Evolutionary conservation across 192 early-diverging fungal species (phyloP).

Genomic region (Coemansia aciculifera): DNA sequence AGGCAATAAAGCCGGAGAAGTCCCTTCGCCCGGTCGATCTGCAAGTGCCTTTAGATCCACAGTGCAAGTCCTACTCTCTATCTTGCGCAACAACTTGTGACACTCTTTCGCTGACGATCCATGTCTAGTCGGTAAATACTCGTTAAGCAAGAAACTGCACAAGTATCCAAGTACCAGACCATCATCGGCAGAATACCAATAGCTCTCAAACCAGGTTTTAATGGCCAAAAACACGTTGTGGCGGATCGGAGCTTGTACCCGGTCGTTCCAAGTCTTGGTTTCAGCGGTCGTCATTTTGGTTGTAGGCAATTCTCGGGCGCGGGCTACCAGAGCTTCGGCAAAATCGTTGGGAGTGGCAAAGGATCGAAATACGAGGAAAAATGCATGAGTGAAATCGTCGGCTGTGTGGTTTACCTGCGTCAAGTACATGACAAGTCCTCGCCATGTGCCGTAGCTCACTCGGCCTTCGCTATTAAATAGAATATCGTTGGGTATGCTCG

Average conservation of each 20-base stretch:
- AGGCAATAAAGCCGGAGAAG: background rate
- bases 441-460: slow-evolving; percentile 54
- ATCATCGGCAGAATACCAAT: slow-evolving; percentile 64
- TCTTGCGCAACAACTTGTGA: slow-evolving; percentile 23
- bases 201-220: slow-evolving; percentile 80
- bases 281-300: slow-evolving; percentile 56
- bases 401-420: slow-evolving; percentile 52
- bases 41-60: slow-evolving; percentile 21
- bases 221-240: slow-evolving; percentile 75
- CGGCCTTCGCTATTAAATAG: slow-evolving; percentile 49
- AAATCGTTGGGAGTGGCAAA: slow-evolving; percentile 74
- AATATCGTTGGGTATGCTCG: slow-evolving; percentile 11
- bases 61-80: slow-evolving; percentile 15
- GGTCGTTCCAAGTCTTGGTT: slow-evolving; percentile 60
- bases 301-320: slow-evolving; percentile 69
- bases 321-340: slow-evolving; percentile 59
- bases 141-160: slow-evolving; percentile 39
- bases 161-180: slow-evolving; percentile 20
- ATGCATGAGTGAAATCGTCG: slow-evolving; percentile 63
- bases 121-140: slow-evolving; percentile 23
- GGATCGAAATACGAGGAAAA: slow-evolving; percentile 84
- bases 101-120: slow-evolving; percentile 37
- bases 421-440: slow-evolving; percentile 39
- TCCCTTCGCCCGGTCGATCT: background rate
- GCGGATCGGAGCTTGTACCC: slow-evolving; percentile 64